These are phyloP conservation scores for Candida boidinii DNA, from an alignment of 805 yeast species.

Conservation along the genomic window DNA sequence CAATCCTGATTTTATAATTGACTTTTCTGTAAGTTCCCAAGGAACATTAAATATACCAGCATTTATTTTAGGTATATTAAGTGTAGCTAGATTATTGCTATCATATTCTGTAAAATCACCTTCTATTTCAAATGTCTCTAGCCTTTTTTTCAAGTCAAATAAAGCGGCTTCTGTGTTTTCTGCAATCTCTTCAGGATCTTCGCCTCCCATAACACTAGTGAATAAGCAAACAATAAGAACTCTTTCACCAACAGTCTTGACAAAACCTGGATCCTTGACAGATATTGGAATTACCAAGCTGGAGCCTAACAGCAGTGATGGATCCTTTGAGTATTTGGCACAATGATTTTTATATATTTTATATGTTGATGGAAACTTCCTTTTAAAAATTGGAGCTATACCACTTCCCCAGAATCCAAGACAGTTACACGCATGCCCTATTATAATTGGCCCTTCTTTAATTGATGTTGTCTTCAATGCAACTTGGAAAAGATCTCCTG, in stretches of 20 bases:
- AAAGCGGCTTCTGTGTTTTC: conserved; percentile 43
- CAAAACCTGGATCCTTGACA: conserved; percentile 23
- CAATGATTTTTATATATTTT: conserved; percentile 38
- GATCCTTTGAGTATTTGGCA: conserved; percentile 10
- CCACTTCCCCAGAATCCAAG: conserved; percentile 84
- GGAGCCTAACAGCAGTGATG: conserved; percentile 42
- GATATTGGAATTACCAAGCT: conserved; percentile 34
- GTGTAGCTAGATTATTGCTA: conserved; percentile 9
- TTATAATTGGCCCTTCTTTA: conserved; percentile 28
- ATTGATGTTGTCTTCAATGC: conserved; percentile 12
- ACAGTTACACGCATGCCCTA: conserved; percentile 78
- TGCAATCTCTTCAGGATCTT: conserved; percentile 37
- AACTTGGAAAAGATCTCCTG: conserved; percentile 48
- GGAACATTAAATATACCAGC: conserved; percentile 77
- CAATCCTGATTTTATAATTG: conserved; percentile 28
- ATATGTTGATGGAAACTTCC: conserved; percentile 50
- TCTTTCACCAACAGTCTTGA: conserved; percentile 14
- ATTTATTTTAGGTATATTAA: conserved; percentile 72
- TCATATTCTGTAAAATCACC: conserved; percentile 2
- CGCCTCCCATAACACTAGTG: conserved; percentile 53
- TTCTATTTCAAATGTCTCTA: conserved; percentile 12
- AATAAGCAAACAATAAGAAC: conserved; percentile 57
- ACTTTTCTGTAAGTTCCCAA: conserved; percentile 60
- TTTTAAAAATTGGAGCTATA: conserved; percentile 51
- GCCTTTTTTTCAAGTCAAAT: conserved; percentile 32